These are phyloP conservation scores for Coemansia sp. DNA, from an alignment of 371 early-diverging fungal species.

Conservation along the genomic window DNA sequence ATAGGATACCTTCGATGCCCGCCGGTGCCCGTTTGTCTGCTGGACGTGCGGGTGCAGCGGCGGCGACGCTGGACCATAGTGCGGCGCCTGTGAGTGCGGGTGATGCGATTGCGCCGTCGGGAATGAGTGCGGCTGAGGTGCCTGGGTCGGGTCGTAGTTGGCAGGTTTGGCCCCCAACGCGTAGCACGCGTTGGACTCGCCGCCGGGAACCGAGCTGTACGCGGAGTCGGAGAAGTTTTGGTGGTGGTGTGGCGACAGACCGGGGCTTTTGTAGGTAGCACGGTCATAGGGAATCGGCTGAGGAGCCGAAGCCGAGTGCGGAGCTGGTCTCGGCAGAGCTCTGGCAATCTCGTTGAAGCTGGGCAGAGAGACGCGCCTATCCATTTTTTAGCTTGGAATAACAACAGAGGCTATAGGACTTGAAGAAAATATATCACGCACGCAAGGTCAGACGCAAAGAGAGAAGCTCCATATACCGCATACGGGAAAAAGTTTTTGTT, in stretches of 20 bases:
- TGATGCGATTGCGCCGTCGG: constrained; percentile 18
- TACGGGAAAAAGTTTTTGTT: not conserved
- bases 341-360: constrained; percentile 43
- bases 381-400: constrained; percentile 12
- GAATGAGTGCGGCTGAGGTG: constrained; percentile 9
- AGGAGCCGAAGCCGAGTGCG: constrained; percentile 2
- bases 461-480: not conserved
- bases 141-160: constrained; percentile 4
- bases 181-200: constrained; percentile 10
- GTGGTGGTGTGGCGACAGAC: not conserved
- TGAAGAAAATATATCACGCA: not conserved
- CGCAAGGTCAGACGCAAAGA: not conserved
- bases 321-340: constrained; percentile 28
- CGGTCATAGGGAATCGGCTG: constrained; percentile 18
- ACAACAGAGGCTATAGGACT: too few relatives aligned
- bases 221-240: not conserved
- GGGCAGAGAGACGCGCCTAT: constrained; percentile 45
- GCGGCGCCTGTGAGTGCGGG: constrained; percentile 1
- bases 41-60: not conserved
- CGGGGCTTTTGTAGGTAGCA: constrained; percentile 5
- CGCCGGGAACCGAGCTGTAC: not conserved
- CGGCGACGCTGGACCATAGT: constrained; percentile 1
- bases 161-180: constrained; percentile 9
- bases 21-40: not conserved
- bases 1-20: constrained; percentile 13